Base-by-base conservation (phyloP, 768 basidiomycete genomes). In the Psilocybe cubensis region DNA sequence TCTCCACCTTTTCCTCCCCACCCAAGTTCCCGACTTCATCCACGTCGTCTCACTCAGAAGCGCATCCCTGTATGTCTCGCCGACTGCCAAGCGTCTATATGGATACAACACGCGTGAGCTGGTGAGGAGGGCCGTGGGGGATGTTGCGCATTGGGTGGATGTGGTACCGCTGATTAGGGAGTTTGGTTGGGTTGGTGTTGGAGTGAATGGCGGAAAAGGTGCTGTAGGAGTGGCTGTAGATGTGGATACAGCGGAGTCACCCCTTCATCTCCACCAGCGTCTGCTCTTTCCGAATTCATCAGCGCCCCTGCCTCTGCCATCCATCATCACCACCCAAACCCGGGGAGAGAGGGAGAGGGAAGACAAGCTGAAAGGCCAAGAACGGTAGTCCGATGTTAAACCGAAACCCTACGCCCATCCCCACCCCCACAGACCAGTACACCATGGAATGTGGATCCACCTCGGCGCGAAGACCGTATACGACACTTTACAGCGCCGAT, bases 41-140 rank as follows among this genome's bases (percentile, higher is more conserved):
- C 89, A 91, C 67, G 95, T 98, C 52, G 80, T 99, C 38, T 94
- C 92, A 2, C 85, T 97, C 63, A 96, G 97, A 68, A 97, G 96
- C 27, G 79, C 83, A 14, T 94, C 98, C 72, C 85, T 96, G 47
- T 99, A 97, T 70, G 91, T 94, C 50, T 92, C 94, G 0, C 94
- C 94, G 1, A 83, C 89, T 23, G 85, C 96, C 18, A 75, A 82
- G 10, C 76, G 83, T 24, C 84, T 94, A 9, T 80, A 98, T 31
- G 96, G 96, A 31, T 97, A 96, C 74, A 85, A 89, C 23, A 87
- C 95, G 2, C 79, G 84, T 25, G 93, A 96, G 56, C 85, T 98
- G 54, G 80, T 92, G 23, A 92, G 92, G 52, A 85, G 83, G 65
- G 81, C 83, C 8, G 80, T 98, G 51, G 77, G 86, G 10, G 92